Conservation (phyloP, 345 rosid genomes). For the Brassica rapa region DNA sequence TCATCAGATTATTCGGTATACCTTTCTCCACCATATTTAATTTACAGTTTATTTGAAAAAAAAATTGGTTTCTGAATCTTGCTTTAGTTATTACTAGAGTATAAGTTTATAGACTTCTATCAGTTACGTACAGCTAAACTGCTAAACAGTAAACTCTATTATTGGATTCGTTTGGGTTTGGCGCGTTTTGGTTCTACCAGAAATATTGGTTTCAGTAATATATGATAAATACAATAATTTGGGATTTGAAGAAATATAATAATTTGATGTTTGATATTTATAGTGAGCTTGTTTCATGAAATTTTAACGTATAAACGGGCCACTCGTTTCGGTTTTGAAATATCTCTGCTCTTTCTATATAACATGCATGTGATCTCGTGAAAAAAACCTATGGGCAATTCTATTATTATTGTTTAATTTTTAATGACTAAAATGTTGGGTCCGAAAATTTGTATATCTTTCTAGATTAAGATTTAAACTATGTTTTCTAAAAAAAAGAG, state of each 20-base stretch:
- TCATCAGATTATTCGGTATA: constrained; percentile 25
- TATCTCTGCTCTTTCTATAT: background rate
- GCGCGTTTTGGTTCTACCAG: too few relatives aligned
- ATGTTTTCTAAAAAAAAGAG: too few relatives aligned
- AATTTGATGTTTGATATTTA: background rate
- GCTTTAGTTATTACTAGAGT: background rate
- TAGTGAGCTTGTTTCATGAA: background rate
- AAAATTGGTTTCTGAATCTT: background rate
- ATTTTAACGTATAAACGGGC: background rate
- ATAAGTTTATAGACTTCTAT: background rate
- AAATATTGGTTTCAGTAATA: background rate
- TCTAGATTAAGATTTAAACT: too few relatives aligned
- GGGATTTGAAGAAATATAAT: background rate
- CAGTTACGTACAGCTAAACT: constrained; percentile 8
- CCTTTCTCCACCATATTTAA: constrained; percentile 4
- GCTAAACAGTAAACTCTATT: constrained; percentile 12
- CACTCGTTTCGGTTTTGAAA: background rate
- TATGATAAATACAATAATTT: background rate
- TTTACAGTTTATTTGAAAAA: background rate
- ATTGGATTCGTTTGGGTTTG: constrained; percentile 23
- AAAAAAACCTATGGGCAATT: too few relatives aligned
- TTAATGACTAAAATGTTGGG: too few relatives aligned
- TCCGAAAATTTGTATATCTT: too few relatives aligned
- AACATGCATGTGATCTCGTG: background rate
- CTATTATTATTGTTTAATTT: too few relatives aligned